These are phyloP conservation scores for Eragrostis nindensis DNA, from an alignment of 176 grass and related monocot genomes.

Conservation along the genomic window DNA sequence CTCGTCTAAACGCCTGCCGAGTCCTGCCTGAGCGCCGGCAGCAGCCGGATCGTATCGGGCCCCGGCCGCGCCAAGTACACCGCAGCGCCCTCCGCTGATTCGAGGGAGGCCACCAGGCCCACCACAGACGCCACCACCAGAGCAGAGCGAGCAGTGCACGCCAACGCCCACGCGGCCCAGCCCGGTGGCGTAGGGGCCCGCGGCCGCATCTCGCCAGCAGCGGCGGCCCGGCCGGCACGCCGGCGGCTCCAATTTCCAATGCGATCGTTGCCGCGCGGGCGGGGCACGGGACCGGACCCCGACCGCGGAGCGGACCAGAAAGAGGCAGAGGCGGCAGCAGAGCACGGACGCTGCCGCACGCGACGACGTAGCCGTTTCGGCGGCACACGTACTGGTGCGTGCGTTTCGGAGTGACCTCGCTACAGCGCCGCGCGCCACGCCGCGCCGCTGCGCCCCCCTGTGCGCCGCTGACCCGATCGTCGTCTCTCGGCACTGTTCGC, in stretches of 20 bases:
- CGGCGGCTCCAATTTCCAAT: conserved; percentile 26
- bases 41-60: not conserved
- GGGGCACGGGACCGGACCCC: not conserved
- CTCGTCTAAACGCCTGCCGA: not conserved
- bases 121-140: not conserved
- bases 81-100: not conserved
- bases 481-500: not conserved
- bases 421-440: not conserved
- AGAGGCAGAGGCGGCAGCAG: not conserved
- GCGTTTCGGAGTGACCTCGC: not conserved
- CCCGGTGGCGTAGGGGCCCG: not conserved
- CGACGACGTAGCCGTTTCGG: not conserved
- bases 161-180: not conserved
- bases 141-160: too few relatives aligned
- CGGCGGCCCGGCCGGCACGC: not conserved
- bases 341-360: conserved; percentile 6
- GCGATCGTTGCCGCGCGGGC: conserved; percentile 3
- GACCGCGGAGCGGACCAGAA: not conserved
- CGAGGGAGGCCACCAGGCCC: not conserved
- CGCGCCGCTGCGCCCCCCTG: not conserved
- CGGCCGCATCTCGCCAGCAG: not conserved
- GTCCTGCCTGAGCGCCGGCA: too few relatives aligned
- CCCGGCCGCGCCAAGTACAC: not conserved
- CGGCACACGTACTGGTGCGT: not conserved
- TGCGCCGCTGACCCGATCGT: conserved; percentile 23